Percentiles rank a stretch among this genome's conserved stretches.
Evolutionary conservation across 108 stramenopile species (phyloP).

Genomic region (Poteriospumella lacustris): DNA sequence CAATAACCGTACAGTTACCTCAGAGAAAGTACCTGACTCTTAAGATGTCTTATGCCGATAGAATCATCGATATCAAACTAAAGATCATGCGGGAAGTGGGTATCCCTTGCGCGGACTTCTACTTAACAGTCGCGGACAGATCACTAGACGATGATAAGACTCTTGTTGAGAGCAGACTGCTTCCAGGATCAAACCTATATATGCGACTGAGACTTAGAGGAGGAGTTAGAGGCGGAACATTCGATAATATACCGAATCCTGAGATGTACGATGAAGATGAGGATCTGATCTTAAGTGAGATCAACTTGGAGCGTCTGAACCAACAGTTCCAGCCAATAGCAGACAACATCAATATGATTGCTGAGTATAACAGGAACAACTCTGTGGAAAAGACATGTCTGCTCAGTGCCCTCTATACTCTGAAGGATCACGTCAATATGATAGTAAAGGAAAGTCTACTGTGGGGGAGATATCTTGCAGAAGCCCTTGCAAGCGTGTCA

Average conservation of each 20-base stretch:
- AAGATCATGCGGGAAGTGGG: conserved; percentile 6
- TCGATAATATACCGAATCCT: conserved; percentile 8
- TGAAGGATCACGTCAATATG: conserved; percentile 7
- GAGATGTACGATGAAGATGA: conserved; percentile 2
- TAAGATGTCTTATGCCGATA: conserved; percentile 8
- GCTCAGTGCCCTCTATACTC: conserved; percentile 2
- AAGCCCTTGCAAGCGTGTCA: conserved; percentile 6
- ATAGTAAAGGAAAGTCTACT: conserved; percentile 8
- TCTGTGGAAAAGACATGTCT: conserved; percentile 7
- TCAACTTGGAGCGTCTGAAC: conserved; percentile 2
- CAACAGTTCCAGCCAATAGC: conserved; percentile 6
- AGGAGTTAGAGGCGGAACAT: conserved; percentile 6
- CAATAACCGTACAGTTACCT: conserved; percentile 7
- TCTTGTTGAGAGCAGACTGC: conserved; percentile 6
- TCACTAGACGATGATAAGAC: conserved; percentile 7
- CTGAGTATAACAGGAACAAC: conserved; percentile 7
- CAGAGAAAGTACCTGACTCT: conserved; percentile 7
- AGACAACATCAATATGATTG: conserved; percentile 8
- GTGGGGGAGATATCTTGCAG: conserved; percentile 6
- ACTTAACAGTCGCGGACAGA: conserved; percentile 6
- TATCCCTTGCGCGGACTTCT: conserved; percentile 6
- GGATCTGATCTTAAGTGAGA: conserved; percentile 3
- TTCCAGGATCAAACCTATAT: conserved; percentile 8
- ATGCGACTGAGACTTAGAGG: conserved; percentile 6
- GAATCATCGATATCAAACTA: conserved; percentile 8